These are phyloP conservation scores for Hypoxylon sp. DNA, from an alignment of 2,329 filamentous ascomycete species.

Conservation along the genomic window DNA sequence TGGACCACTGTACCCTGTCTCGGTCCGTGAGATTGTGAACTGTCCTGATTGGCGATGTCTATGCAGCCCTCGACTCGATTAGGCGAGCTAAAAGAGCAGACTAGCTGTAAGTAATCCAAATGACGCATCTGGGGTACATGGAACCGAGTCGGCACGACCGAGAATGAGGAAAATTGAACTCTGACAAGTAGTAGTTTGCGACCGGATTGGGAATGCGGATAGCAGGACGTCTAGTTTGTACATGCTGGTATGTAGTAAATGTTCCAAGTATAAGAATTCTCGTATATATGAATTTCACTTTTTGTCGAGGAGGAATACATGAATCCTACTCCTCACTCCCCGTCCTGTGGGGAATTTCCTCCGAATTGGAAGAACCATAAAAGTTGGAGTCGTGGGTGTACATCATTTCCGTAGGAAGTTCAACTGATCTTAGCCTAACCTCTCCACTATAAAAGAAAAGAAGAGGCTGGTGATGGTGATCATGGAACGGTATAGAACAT, in stretches of 20 bases:
- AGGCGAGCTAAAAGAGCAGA: constrained; percentile 31
- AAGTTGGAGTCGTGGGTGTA: constrained; percentile 29
- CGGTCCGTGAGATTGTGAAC: constrained; percentile 35
- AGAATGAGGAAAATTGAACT: constrained; percentile 37
- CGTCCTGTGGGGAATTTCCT: constrained; percentile 29
- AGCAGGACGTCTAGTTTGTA: constrained; percentile 21
- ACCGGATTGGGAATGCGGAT: constrained; percentile 30
- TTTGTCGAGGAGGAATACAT: constrained; percentile 26
- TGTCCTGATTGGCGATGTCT: constrained; percentile 37
- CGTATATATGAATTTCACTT: constrained; percentile 23
- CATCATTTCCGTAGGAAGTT: constrained; percentile 30
- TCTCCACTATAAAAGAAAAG: constrained; percentile 5
- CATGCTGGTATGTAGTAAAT: constrained; percentile 22
- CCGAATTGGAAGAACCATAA: constrained; percentile 14
- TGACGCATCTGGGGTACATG: constrained; percentile 46
- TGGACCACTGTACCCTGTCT: constrained; percentile 39
- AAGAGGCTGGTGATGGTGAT: constrained; percentile 15
- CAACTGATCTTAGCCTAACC: constrained; percentile 9
- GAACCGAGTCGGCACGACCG: constrained; percentile 40
- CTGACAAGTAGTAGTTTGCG: constrained; percentile 28
- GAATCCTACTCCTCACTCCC: constrained; percentile 27
- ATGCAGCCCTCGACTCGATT: constrained; percentile 35
- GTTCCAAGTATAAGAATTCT: constrained; percentile 24
- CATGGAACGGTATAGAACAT: not conserved
- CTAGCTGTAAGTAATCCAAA: constrained; percentile 40